Evolutionary conservation across 768 basidiomycete species (phyloP).

Genomic region (Pulveroboletus sp.): DNA sequence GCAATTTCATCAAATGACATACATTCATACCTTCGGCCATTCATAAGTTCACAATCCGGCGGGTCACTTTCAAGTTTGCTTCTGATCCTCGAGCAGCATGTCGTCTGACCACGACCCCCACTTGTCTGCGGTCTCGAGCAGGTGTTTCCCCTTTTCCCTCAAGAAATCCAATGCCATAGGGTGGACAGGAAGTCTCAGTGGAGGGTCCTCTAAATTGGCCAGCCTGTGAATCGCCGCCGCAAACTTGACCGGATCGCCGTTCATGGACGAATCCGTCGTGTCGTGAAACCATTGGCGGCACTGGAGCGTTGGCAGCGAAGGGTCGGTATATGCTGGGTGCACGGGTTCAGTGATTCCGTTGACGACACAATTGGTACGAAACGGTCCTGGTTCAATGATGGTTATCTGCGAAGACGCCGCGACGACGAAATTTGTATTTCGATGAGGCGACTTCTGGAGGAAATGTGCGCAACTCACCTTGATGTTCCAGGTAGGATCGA

Average conservation of each 20-base stretch:
- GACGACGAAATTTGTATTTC: background rate
- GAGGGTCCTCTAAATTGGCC: conserved; percentile 12
- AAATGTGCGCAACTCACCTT: conserved; percentile 9
- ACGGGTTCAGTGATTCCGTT: background rate
- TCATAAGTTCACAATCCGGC: too few relatives aligned
- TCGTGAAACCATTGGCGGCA: conserved; percentile 3
- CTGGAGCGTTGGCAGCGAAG: conserved; percentile 7
- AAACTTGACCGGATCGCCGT: conserved; percentile 18
- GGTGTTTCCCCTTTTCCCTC: background rate
- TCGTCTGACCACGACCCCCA: conserved; percentile 20
- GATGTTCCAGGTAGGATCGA: conserved; percentile 27
- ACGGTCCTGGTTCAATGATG: conserved; percentile 20
- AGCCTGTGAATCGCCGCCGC: conserved; percentile 8
- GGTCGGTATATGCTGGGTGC: conserved; percentile 18
- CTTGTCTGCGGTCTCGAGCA: conserved; percentile 16
- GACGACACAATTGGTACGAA: conserved; percentile 1
- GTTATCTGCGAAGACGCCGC: conserved; percentile 13
- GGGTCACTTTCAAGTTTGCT: too few relatives aligned
- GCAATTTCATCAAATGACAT: too few relatives aligned
- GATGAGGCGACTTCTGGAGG: too few relatives aligned
- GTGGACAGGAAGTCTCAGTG: background rate
- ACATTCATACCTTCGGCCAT: too few relatives aligned
- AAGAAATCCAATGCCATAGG: background rate
- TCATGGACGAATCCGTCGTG: too few relatives aligned
- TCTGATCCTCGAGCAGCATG: conserved; percentile 1